Evolutionary conservation across 176 grass and related monocot genomes (phyloP), one percentile per base, ranked within the genome.

Genomic region (Oryza meridionalis): DNA sequence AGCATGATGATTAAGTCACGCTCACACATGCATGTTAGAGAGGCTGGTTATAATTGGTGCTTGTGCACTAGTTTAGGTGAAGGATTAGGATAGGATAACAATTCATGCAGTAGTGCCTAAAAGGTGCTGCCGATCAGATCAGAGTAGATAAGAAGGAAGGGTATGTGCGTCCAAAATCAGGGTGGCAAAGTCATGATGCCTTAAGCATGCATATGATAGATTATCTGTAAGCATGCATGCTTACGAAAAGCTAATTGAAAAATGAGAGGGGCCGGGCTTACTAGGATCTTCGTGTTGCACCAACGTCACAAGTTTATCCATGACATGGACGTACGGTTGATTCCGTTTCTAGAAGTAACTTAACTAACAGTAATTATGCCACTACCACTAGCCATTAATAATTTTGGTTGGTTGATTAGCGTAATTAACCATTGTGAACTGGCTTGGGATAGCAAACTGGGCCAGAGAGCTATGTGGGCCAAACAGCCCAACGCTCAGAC

Each of bases 141-240:
- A 35, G 37, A 38, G 37, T 38, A 38, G 29, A 76, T 35, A 58
- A 59, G 17, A 55, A 46, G 65, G 33, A 35, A 35, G 33, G 25
- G 5, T 38, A 33, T 21, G 16, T 58, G 10, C 19, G 43, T 81
- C 79, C 67, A 59, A 62, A 85, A 24, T 83, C 90, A 69, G 74
- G 50, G 33, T 81, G 11, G 59, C 44, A 5, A 83, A 83, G 82
- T 83, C 86, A 59, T 35, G 17, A 59, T 24, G 51, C 26, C 35
- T 4, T 38, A 58, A n/a, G n/a, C n/a, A n/a, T 45, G 65, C 64
- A 84, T 90, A 86, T 66, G 14, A 70, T 83, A 88, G 5, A 49
- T 92, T 92, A 86, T 92, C 83, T 79, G 6, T 59, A 26, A 69
- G 37, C 77, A 61, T 9, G 69, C 77, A 67, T 67, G 76, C 72